Percentiles rank a stretch among this genome's conserved stretches.
Evolutionary conservation across 495 filamentous ascomycete genomes (phyloP).

Genomic region (Penicillium arizonense): DNA sequence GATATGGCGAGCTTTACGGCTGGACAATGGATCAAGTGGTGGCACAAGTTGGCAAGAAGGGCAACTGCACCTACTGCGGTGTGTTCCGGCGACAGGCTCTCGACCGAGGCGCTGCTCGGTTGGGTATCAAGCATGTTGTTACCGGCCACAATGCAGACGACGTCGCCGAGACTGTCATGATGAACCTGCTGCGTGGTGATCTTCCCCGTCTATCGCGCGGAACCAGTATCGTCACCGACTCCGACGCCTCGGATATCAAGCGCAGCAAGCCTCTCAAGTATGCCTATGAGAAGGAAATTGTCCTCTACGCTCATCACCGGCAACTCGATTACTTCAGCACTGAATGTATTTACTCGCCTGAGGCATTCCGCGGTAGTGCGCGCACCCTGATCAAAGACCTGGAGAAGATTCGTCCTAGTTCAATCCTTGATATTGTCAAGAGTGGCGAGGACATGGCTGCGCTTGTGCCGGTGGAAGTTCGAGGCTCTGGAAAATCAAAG

Average conservation of each 20-base stretch:
- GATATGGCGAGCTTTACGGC: conserved; percentile 92
- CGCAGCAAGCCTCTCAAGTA: conserved; percentile 96
- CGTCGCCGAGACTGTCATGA: conserved; percentile 96
- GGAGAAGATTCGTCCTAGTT: conserved; percentile 87
- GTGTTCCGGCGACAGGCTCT: conserved; percentile 94
- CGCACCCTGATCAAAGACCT: conserved; percentile 90
- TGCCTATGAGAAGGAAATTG: conserved; percentile 98
- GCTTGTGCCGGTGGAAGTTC: conserved; percentile 66
- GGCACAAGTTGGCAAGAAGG: conserved; percentile 92
- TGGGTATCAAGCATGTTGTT: conserved; percentile 91
- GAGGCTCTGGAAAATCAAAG: conserved; percentile 22
- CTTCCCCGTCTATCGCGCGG: conserved; percentile 81
- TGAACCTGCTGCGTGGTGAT: conserved; percentile 94
- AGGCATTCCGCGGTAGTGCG: conserved; percentile 95
- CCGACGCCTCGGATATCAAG: conserved; percentile 72
- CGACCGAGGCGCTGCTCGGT: conserved; percentile 82
- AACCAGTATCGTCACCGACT: conserved; percentile 89
- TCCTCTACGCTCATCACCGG: conserved; percentile 94
- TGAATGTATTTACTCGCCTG: conserved; percentile 96
- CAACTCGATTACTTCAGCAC: conserved; percentile 97
- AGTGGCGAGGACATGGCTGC: conserved; percentile 96
- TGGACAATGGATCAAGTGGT: conserved; percentile 99
- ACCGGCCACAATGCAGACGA: conserved; percentile 98
- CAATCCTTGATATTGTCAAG: conserved; percentile 89
- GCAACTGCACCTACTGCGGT: conserved; percentile 98